Evolutionary conservation across 805 yeast genomes (phyloP), one percentile per base, ranked within the genome.

Genomic region (Cyberlindnera veronae): DNA sequence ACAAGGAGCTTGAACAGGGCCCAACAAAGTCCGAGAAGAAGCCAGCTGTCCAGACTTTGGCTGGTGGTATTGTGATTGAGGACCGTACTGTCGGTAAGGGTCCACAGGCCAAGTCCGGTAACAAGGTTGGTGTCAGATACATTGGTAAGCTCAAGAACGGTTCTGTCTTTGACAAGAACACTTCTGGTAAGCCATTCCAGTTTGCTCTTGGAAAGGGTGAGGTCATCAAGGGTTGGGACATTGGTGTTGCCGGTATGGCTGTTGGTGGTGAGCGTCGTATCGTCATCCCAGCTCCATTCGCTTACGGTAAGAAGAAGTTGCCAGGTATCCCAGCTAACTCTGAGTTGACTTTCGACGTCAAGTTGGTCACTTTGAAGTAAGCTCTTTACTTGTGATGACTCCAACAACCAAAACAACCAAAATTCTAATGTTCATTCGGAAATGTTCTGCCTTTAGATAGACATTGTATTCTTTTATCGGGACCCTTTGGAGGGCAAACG

Each of bases 261-360:
- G 95, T 87, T 62, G 96, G 96, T 60, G 98, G 98, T 62, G 99
- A 93, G 77, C 90, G 99, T 77, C 82, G 98, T 73, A 88, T 93
- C 53, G 77, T 88, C 46, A 88, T 93, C 54, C 99, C 99, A 56
- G 83, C 99, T 39, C 79, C 90, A 59, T 85, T 86, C 81, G 99
- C 96, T 42, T 93, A 93, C 70, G 99, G 99, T 52, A 84, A 84
- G 59, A 83, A 85, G 71, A 79, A 85, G 50, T 76, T 93, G 50
- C 99, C 99, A 54, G 99, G 98, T 48, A 87, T 93, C 56, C 99
- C 99, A 60, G 86, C 96, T 58, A 93, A 93, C 82, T 84, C 95
- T 50, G 95, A 88, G 69, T 79, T 93, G 66, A 87, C 95, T 40
- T 93, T 93, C 61, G 99, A 91, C 65, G 95, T 90, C 62, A 91